A percentile compares a stretch with the other conserved stretches of the same genome.
phyloP scores from a whole-genome alignment of 2,329 filamentous ascomycete genomes.

The Aspergillus quadricinctus region DNA sequence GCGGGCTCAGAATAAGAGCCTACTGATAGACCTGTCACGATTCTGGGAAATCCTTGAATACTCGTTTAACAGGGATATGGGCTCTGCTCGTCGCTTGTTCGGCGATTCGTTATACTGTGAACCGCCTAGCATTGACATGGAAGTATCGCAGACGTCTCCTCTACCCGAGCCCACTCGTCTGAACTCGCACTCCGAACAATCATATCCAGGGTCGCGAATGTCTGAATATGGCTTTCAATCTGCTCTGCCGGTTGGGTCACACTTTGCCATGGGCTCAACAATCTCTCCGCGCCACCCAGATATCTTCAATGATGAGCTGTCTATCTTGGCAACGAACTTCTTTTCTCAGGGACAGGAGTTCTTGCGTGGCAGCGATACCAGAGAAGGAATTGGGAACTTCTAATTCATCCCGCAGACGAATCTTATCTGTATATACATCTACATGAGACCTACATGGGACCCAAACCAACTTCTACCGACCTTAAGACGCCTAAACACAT shows the following conservation, averaged over 20 bases:
- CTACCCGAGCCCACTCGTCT: slow-evolving; percentile 43
- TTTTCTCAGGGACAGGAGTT: slow-evolving; percentile 45
- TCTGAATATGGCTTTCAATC: slow-evolving; percentile 18
- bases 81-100: slow-evolving; percentile 38
- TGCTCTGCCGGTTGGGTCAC: slow-evolving; percentile 11
- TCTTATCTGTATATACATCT: neutral
- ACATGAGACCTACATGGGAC: neutral
- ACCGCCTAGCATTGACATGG: slow-evolving; percentile 22
- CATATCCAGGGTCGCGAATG: slow-evolving; percentile 8
- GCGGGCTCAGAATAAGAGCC: slow-evolving; percentile 30
- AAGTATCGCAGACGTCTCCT: slow-evolving; percentile 42
- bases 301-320: slow-evolving; percentile 39
- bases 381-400: slow-evolving; percentile 32
- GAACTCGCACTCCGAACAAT: slow-evolving; percentile 15
- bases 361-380: slow-evolving; percentile 34
- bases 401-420: slow-evolving; percentile 5
- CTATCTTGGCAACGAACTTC: slow-evolving; percentile 46
- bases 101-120: slow-evolving; percentile 37
- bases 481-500: neutral
- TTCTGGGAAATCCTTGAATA: slow-evolving; percentile 50
- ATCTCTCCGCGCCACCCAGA: slow-evolving; percentile 22
- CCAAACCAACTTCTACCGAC: neutral
- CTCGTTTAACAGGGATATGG: slow-evolving; percentile 38
- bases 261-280: slow-evolving; percentile 14
- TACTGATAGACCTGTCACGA: slow-evolving; percentile 44